These are phyloP conservation scores for Endotrypanum monterogeii DNA, from an alignment of 208 protist genomes.

Conservation along the genomic window DNA sequence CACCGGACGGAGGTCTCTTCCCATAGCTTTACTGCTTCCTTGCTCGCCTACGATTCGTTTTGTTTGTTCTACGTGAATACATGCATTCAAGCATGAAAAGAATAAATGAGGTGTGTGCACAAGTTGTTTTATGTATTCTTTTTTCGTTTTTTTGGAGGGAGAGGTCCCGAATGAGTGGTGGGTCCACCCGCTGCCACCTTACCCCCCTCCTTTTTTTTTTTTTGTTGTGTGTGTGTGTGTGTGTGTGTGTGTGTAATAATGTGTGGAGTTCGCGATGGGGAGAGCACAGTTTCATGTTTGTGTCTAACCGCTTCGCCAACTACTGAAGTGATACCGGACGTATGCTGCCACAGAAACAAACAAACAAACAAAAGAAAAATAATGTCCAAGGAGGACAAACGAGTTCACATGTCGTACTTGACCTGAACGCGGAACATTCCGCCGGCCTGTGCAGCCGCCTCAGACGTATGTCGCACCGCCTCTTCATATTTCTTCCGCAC, in stretches of 20 bases:
- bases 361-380: background rate
- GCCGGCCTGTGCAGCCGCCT: slow-evolving; percentile 33
- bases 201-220: too few relatives aligned
- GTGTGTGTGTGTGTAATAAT: background rate
- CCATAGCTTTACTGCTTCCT: background rate
- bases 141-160: too few relatives aligned
- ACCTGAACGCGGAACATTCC: slow-evolving; percentile 29
- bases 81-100: too few relatives aligned
- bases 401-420: slow-evolving; percentile 17
- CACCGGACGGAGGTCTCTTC: too few relatives aligned
- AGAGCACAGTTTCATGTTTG: background rate
- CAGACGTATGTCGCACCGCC: slow-evolving; percentile 18
- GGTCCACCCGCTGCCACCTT: too few relatives aligned
- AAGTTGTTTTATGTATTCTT: too few relatives aligned
- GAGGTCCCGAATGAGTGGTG: too few relatives aligned
- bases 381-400: background rate
- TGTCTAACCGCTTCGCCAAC: background rate
- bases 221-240: background rate
- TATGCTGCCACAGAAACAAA: background rate
- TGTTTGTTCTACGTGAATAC: background rate
- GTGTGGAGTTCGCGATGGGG: background rate
- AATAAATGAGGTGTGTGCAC: too few relatives aligned
- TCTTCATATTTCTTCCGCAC: slow-evolving; percentile 13
- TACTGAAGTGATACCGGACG: background rate
- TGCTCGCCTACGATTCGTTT: background rate